A percentile compares a stretch with the other conserved stretches of the same genome.
phyloP scores from a whole-genome alignment of 306 rosid genomes.

The Urtica urens region DNA sequence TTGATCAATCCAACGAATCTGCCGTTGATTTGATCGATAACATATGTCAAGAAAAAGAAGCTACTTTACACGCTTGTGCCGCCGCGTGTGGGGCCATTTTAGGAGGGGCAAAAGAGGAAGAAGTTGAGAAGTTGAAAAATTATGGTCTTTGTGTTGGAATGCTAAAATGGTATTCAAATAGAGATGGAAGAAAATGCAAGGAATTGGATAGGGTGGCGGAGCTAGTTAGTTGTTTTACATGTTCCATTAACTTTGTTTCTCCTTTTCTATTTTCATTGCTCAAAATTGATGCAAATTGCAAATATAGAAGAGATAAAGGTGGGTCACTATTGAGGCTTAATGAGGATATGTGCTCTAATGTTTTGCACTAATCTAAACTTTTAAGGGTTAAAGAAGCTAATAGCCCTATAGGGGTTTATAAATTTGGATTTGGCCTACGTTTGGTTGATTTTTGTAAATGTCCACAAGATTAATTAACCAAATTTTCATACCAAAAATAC shows the following conservation, averaged over 20 bases:
- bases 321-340: not conserved
- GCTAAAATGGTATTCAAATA: slow-evolving; percentile 17
- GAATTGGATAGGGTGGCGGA: slow-evolving; percentile 11
- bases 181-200: slow-evolving; percentile 5
- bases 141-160: slow-evolving; percentile 41
- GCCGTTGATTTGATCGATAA: not conserved
- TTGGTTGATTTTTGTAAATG: no score
- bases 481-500: no score
- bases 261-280: not conserved
- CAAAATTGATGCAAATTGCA: slow-evolving; percentile 1
- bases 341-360: not conserved
- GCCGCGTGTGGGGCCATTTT: slow-evolving; percentile 60
- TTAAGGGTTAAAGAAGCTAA: no score
- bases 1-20: not conserved
- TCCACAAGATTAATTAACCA: no score
- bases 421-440: no score
- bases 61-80: slow-evolving; percentile 46
- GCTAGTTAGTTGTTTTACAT: not conserved
- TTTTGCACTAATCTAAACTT: not conserved
- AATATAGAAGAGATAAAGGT: not conserved
- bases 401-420: no score
- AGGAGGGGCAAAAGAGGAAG: slow-evolving; percentile 56
- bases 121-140: slow-evolving; percentile 30
- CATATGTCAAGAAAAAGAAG: slow-evolving; percentile 29
- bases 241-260: not conserved